Percentiles rank a stretch among this genome's conserved stretches.
These are phyloP conservation scores for Albugo candida DNA, from an alignment of 352 stramenopile species.

Conservation along the genomic window DNA sequence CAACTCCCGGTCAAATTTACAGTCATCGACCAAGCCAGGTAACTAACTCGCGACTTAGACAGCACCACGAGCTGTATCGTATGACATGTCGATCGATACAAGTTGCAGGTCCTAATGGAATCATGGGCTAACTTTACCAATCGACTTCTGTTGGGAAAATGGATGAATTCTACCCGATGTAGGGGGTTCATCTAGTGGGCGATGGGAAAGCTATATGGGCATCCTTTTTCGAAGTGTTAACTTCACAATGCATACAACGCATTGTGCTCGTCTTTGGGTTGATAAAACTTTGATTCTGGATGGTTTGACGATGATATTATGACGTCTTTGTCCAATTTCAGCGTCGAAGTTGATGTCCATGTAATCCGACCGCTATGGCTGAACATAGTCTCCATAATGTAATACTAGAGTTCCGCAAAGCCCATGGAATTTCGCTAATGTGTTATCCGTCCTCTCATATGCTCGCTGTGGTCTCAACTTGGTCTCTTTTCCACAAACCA, in stretches of 20 bases:
- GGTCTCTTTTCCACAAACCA: conserved; percentile 73
- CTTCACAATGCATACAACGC: conserved; percentile 76
- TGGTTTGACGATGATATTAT: conserved; percentile 20
- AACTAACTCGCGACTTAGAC: conserved; percentile 81
- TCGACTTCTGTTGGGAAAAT: conserved; percentile 85
- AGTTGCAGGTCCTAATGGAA: conserved; percentile 57
- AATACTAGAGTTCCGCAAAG: conserved; percentile 84
- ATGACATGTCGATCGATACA: conserved; percentile 78
- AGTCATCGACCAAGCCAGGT: conserved; percentile 24
- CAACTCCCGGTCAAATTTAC: conserved; percentile 43
- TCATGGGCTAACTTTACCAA: conserved; percentile 91
- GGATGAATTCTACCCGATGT: conserved; percentile 80
- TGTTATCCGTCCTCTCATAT: conserved; percentile 80
- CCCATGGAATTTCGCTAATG: no score
- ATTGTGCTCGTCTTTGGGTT: conserved; percentile 81
- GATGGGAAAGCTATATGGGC: conserved; percentile 89
- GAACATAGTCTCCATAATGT: conserved; percentile 69
- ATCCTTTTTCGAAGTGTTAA: conserved; percentile 72
- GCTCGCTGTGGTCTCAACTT: conserved; percentile 60
- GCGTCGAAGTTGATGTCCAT: conserved; percentile 12
- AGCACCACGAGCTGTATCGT: conserved; percentile 64
- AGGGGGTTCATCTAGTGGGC: conserved; percentile 87
- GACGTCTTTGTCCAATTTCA: conserved; percentile 33
- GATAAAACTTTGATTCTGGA: conserved; percentile 48
- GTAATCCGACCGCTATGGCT: conserved; percentile 30